These are phyloP conservation scores for Pseudogymnoascus sp. DNA, from an alignment of 2,329 filamentous ascomycete species.

Conservation along the genomic window DNA sequence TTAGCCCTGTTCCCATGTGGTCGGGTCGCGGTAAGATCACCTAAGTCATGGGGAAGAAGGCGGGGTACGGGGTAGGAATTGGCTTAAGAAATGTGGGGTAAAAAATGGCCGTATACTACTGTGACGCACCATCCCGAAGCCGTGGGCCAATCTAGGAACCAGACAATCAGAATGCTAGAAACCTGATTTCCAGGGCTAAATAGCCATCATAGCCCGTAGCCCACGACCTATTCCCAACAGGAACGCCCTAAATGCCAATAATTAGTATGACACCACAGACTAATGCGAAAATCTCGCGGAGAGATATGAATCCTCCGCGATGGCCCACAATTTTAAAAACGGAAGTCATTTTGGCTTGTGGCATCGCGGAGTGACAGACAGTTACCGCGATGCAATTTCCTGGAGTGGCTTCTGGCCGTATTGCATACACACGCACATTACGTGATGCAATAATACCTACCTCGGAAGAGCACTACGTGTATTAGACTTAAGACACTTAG, in stretches of 20 bases:
- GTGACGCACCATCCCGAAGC: too few relatives aligned
- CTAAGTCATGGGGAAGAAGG: background rate
- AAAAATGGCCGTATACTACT: too few relatives aligned
- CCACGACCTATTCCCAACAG: too few relatives aligned
- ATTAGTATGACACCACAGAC: too few relatives aligned
- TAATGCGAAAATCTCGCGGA: background rate
- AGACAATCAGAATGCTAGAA: background rate
- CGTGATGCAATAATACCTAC: background rate
- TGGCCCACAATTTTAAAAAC: background rate
- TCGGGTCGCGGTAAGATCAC: background rate
- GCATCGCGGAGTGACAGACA: background rate
- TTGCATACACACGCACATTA: background rate
- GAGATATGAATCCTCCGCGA: background rate
- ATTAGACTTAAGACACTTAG: background rate
- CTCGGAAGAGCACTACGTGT: background rate
- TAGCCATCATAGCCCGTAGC: background rate
- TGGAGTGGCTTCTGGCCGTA: background rate
- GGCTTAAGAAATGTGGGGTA: background rate
- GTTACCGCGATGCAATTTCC: background rate
- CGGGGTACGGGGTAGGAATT: background rate
- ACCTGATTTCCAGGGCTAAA: too few relatives aligned
- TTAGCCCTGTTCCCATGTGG: background rate
- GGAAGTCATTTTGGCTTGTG: background rate
- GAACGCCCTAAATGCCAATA: too few relatives aligned
- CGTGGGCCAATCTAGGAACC: too few relatives aligned